These are phyloP conservation scores for Fusarium kyushuense DNA, from an alignment of 2,329 filamentous ascomycete species.

Conservation along the genomic window DNA sequence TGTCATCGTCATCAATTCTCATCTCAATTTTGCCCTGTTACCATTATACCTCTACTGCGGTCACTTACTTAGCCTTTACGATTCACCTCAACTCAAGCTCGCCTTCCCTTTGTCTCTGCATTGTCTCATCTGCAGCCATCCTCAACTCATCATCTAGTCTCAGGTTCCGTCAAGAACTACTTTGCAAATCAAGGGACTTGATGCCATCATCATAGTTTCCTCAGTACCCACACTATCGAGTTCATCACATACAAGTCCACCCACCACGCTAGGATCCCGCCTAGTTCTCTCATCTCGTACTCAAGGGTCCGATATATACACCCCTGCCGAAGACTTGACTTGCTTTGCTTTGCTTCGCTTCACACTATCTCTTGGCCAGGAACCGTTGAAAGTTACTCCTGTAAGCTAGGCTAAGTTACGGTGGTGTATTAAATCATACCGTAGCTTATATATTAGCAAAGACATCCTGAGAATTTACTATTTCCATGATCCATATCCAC, in stretches of 20 bases:
- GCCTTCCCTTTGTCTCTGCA: too few relatives aligned
- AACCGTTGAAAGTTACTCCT: constrained; percentile 32
- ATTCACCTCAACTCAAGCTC: not conserved
- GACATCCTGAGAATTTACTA: not conserved
- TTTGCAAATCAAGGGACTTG: constrained; percentile 9
- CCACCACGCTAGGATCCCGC: constrained; percentile 22
- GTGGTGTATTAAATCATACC: not conserved
- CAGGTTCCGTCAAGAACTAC: too few relatives aligned
- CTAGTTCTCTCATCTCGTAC: constrained; percentile 16
- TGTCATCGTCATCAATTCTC: constrained; percentile 21
- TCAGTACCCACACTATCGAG: constrained; percentile 31
- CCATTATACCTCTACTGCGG: constrained; percentile 1
- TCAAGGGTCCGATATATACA: constrained; percentile 29
- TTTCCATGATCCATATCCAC: constrained; percentile 16
- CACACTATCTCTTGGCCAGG: constrained; percentile 21
- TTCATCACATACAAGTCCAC: not conserved
- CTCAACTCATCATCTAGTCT: not conserved
- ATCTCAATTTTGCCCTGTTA: not conserved
- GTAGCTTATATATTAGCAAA: constrained; percentile 2
- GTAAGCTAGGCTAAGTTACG: constrained; percentile 17
- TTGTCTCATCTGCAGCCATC: constrained; percentile 23
- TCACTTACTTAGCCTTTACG: constrained; percentile 1
- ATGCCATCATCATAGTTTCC: constrained; percentile 29
- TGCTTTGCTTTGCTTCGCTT: constrained; percentile 2
- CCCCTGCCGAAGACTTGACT: constrained; percentile 25